A percentile compares a stretch with the other conserved stretches of the same genome.
Conservation (phyloP, 1,284 basidiomycete species). For the Rhodotorula glutinis region DNA sequence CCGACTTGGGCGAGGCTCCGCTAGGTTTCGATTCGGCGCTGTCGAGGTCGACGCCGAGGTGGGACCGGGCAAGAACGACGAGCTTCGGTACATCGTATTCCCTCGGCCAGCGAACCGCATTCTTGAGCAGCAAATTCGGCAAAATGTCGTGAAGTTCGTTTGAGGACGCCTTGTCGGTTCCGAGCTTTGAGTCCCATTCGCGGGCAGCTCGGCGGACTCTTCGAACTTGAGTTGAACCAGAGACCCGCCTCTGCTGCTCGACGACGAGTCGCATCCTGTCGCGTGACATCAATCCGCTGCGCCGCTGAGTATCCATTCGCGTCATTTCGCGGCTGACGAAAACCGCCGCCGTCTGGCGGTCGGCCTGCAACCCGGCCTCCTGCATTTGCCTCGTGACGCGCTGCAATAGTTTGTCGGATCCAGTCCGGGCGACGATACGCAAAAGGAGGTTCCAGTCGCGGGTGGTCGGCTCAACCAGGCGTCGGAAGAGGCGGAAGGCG, state of each 20-base stretch:
- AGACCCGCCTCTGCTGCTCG: neutral
- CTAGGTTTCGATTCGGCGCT: neutral
- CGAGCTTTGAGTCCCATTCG: neutral
- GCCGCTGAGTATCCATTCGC: conserved; percentile 9
- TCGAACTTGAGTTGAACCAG: conserved; percentile 7
- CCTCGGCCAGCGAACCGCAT: conserved; percentile 1
- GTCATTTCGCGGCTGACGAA: conserved; percentile 16
- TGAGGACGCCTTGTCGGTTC: neutral
- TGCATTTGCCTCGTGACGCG: neutral
- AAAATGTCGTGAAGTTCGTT: neutral
- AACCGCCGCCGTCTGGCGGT: conserved; percentile 6
- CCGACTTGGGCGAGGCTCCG: neutral
- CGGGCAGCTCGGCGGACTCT: conserved; percentile 3
- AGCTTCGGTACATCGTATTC: conserved; percentile 7
- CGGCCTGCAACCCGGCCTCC: neutral
- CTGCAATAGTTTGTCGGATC: neutral
- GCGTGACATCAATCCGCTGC: neutral
- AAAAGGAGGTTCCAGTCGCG: conserved; percentile 13
- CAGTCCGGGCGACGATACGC: conserved; percentile 6
- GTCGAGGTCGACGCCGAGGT: conserved; percentile 21
- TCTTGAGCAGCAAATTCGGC: conserved; percentile 11
- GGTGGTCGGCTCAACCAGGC: neutral
- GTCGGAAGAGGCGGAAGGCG: conserved; percentile 1
- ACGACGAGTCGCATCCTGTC: neutral
- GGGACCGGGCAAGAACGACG: neutral